These are phyloP conservation scores for Scedosporium aurantiacum DNA, from an alignment of 2,329 filamentous ascomycete genomes.

Conservation along the genomic window DNA sequence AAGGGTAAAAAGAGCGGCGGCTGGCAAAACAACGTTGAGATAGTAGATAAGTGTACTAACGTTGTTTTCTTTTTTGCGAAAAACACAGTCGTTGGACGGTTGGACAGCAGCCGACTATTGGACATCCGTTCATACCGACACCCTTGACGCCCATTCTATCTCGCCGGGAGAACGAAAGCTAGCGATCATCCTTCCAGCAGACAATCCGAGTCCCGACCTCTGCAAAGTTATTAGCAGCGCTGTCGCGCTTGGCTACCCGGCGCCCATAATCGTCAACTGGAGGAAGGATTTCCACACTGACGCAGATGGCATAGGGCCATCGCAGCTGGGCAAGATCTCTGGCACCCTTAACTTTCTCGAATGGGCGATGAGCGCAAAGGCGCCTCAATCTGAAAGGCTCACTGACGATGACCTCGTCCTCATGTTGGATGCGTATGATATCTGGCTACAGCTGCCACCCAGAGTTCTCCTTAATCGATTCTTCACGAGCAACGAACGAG, in stretches of 20 bases:
- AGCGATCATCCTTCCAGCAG: constrained; percentile 18
- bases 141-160: neutral
- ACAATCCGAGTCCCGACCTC: constrained; percentile 14
- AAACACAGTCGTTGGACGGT: no score
- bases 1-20: no score
- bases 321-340: constrained; percentile 18
- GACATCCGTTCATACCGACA: neutral
- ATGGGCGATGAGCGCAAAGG: neutral
- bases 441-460: constrained; percentile 28
- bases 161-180: constrained; percentile 8
- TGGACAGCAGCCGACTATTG: constrained; percentile 1
- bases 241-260: constrained; percentile 17
- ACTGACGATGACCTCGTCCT: constrained; percentile 21
- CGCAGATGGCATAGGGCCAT: constrained; percentile 15
- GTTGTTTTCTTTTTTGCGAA: no score
- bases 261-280: constrained; percentile 19
- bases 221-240: constrained; percentile 22
- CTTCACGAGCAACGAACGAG: neutral
- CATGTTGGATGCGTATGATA: constrained; percentile 26
- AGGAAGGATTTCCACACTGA: constrained; percentile 10
- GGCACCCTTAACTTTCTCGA: constrained; percentile 17
- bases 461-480: constrained; percentile 24
- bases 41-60: no score
- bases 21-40: no score
- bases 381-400: neutral